phyloP scores from a whole-genome alignment of 108 stramenopile species.

The Cyclotella atomus region DNA sequence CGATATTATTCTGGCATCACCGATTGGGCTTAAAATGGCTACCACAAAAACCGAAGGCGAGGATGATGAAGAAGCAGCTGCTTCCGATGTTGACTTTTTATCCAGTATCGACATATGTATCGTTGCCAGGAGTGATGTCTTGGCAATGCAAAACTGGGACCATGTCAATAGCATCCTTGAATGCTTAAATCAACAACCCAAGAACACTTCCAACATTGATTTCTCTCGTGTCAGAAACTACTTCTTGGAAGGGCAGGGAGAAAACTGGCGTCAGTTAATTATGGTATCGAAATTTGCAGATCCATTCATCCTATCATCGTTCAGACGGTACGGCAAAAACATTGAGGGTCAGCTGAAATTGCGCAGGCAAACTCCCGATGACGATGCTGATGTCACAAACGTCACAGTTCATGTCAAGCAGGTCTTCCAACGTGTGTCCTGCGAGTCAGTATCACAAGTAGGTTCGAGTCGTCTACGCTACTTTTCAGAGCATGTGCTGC shows the following conservation, averaged over 20 bases:
- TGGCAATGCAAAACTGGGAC: conserved; percentile 98
- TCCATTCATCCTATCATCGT: conserved; percentile 77
- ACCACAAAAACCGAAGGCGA: conserved; percentile 56
- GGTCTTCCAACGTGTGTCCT: conserved; percentile 89
- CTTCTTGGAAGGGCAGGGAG: conserved; percentile 83
- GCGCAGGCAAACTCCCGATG: conserved; percentile 48
- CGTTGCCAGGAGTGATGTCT: conserved; percentile 77
- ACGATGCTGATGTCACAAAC: conserved; percentile 70
- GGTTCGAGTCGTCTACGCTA: conserved; percentile 80
- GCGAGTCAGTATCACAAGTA: conserved; percentile 61
- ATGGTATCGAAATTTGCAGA: conserved; percentile 71
- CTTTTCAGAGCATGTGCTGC: conserved; percentile 81
- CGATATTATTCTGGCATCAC: conserved; percentile 94
- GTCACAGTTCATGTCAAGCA: conserved; percentile 82
- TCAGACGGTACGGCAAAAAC: conserved; percentile 74
- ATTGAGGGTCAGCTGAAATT: conserved; percentile 72
- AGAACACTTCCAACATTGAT: conserved; percentile 83
- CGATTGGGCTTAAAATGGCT: conserved; percentile 88
- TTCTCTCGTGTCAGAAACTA: conserved; percentile 94
- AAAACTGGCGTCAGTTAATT: conserved; percentile 86
- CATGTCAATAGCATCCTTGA: conserved; percentile 80
- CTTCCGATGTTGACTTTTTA: conserved; percentile 78
- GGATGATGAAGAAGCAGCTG: conserved; percentile 60
- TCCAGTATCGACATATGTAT: conserved; percentile 92
- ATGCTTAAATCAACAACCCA: conserved; percentile 81